Evolutionary conservation across 352 stramenopile genomes (phyloP), one percentile per base, ranked within the genome.

Genomic region (Pythium periplocum): DNA sequence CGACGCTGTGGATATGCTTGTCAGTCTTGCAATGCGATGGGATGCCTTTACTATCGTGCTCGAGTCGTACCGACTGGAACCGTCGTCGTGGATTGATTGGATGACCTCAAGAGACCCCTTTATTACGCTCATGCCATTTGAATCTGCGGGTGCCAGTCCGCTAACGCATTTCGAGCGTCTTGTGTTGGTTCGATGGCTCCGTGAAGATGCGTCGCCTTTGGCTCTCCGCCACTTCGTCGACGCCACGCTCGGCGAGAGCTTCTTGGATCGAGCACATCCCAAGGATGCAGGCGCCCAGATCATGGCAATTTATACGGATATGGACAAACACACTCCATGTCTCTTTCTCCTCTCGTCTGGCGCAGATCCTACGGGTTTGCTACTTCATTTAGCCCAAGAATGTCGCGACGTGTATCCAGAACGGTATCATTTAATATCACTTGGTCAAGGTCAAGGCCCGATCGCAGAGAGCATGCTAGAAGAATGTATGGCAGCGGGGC

Each of bases 271-370:
- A 6, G 44, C 36, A 43, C 59, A 11, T 17, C 30, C 61, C 17
- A 50, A 52, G 1, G 53, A 66, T 31, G 12, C 48, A 17, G 33
- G 33, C 6, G 43, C 45, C 26, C 41, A 53, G 1, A 86, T 93
- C 59, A 48, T n/a, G 4, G 73, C 79, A 2, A 50, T 86, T 6
- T 87, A 69, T 49, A 55, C 47, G 35, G 79, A 91, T 45, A 74
- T 86, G 46, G 70, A 83, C 43, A 79, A 75, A 17, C 53, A 61
- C 11, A 90, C 80, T 2, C 83, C 83, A 0, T 89, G 78, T 12
- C 43, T 93, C 10, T 90, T 93, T 53, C 74, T 93, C 41, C 59
- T 93, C 8, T 92, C 82, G 3, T 71, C 82, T 1, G 83, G 83
- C 0, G 74, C 83, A 2, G 83, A 92, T 30, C 82, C 83, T 0